Percentiles rank a stretch among this genome's conserved stretches.
Conservation (phyloP, 208 protist species). For the Trypanosoma cruzi region DNA sequence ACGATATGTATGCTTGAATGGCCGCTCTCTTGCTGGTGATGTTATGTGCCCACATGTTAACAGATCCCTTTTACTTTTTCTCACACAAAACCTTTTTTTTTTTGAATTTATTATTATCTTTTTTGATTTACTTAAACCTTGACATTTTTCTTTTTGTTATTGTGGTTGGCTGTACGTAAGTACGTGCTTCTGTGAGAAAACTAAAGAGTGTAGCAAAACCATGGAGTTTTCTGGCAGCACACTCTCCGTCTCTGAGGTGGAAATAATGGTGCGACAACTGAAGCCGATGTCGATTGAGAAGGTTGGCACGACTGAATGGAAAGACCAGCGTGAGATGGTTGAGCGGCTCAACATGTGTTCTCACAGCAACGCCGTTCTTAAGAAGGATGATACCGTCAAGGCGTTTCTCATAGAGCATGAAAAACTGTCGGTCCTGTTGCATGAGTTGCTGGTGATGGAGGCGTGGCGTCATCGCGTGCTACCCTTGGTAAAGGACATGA, state of each 20-base stretch:
- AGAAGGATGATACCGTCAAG: conserved; percentile 88
- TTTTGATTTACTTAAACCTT: conserved; percentile 16
- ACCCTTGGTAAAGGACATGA: conserved; percentile 35
- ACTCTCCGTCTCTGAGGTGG: conserved; percentile 61
- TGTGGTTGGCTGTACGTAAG: neutral
- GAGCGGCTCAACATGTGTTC: conserved; percentile 91
- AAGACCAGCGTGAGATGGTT: conserved; percentile 70
- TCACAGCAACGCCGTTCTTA: conserved; percentile 87
- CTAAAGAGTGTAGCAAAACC: neutral
- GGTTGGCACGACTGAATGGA: conserved; percentile 79
- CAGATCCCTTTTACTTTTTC: neutral
- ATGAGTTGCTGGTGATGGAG: conserved; percentile 88
- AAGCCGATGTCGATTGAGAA: conserved; percentile 58
- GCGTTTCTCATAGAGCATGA: conserved; percentile 81
- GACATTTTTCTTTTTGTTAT: conserved; percentile 13
- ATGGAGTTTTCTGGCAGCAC: conserved; percentile 78
- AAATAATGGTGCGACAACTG: conserved; percentile 72
- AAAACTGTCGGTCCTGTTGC: conserved; percentile 70
- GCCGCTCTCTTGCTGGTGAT: neutral
- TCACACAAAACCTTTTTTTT: neutral
- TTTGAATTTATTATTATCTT: neutral
- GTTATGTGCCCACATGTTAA: neutral
- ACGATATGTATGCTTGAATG: neutral
- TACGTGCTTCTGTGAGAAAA: neutral
- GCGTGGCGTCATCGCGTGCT: conserved; percentile 86